Conservation (phyloP, 805 yeast genomes). For the Teunomyces tritomae region DNA sequence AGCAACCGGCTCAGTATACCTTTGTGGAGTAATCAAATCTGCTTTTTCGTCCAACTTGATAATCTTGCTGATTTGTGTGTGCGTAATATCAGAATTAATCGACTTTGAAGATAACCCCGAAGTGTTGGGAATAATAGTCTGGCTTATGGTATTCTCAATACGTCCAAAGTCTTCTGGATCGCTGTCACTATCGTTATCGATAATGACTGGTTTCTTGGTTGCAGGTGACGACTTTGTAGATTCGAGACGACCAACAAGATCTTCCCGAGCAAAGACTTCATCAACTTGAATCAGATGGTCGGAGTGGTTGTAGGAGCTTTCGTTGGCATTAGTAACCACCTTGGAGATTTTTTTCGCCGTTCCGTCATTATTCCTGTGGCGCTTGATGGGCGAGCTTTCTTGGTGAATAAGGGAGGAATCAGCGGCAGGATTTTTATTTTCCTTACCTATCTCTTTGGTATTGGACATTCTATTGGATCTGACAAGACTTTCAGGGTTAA, state of each 20-base stretch:
- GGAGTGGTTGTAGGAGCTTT: neutral
- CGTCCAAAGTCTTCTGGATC: constrained; percentile 24
- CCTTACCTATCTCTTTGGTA: constrained; percentile 10
- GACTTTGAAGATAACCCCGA: neutral
- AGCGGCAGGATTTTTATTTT: constrained; percentile 14
- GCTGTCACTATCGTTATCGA: constrained; percentile 25
- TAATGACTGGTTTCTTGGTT: constrained; percentile 10
- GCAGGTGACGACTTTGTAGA: constrained; percentile 10
- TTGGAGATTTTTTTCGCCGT: constrained; percentile 18
- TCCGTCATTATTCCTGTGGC: constrained; percentile 5
- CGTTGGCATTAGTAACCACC: constrained; percentile 20
- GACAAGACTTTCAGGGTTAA: constrained; percentile 10
- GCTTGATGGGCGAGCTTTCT: constrained; percentile 18
- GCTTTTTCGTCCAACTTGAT: constrained; percentile 9
- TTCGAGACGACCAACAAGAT: constrained; percentile 19
- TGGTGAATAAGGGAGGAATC: constrained; percentile 12
- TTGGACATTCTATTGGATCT: constrained; percentile 17
- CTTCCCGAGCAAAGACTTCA: constrained; percentile 23
- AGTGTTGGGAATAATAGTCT: constrained; percentile 16
- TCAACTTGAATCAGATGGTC: constrained; percentile 16
- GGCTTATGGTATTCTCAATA: constrained; percentile 18
- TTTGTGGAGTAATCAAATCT: constrained; percentile 29
- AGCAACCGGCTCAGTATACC: constrained; percentile 31
- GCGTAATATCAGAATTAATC: constrained; percentile 7
- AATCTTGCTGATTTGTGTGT: constrained; percentile 19